Conservation (phyloP, 1,284 basidiomycete species). For the Rhodotorula sp. region DNA sequence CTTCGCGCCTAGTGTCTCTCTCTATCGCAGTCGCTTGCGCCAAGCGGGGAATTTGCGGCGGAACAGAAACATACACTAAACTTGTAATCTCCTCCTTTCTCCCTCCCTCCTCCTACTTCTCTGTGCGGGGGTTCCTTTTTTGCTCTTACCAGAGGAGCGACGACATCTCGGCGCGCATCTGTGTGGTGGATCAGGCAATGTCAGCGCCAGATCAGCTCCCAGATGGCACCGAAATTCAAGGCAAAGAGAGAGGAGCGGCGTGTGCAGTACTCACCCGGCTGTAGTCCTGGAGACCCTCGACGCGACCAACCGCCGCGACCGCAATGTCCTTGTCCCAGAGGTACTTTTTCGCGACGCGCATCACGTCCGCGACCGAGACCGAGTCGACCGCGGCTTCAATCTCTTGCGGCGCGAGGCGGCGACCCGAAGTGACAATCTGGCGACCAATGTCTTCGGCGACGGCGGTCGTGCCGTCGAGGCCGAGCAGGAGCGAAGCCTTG, state of each 20-base stretch:
- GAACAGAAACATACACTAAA: neutral
- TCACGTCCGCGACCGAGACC: constrained; percentile 84
- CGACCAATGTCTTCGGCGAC: constrained; percentile 98
- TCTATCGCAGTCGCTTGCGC: too few species aligned
- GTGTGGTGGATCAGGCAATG: too few species aligned
- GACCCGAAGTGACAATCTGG: constrained; percentile 90
- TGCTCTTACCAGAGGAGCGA: constrained; percentile 47
- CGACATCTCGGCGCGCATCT: constrained; percentile 47
- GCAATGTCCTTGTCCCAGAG: constrained; percentile 59
- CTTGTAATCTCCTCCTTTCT: neutral
- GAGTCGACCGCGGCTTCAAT: constrained; percentile 90
- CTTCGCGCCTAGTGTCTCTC: too few species aligned
- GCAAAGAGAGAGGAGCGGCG: neutral
- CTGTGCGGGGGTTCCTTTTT: too few species aligned
- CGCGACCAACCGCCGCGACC: constrained; percentile 74
- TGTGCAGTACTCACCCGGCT: constrained; percentile 34
- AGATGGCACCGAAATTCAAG: neutral
- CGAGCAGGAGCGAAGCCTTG: constrained; percentile 87
- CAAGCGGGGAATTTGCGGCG: too few species aligned
- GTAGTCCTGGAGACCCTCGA: constrained; percentile 69
- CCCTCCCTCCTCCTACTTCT: neutral
- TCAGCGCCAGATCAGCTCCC: too few species aligned
- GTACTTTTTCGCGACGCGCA: constrained; percentile 86
- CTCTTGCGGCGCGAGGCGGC: constrained; percentile 84
- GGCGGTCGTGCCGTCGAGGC: constrained; percentile 91